Evolutionary conservation across 768 basidiomycete genomes (phyloP), one percentile per base, ranked within the genome.

Genomic region (Tylopilus subfusipes): DNA sequence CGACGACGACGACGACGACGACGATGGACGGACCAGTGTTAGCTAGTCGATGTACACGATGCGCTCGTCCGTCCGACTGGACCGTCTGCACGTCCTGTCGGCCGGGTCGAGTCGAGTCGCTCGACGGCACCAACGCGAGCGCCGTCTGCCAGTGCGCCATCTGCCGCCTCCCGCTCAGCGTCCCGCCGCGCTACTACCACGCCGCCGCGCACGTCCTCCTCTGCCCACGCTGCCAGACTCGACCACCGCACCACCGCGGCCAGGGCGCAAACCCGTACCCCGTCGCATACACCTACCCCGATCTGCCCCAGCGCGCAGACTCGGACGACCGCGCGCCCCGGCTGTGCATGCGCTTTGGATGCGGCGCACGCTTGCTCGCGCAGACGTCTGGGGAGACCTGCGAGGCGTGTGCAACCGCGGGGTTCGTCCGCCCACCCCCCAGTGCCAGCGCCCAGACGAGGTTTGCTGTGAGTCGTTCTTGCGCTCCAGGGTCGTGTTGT

Each of bases 291-390:
- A 44, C 27, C 18, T 55, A 55, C 2, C 42, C 53, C 8, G 16
- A 29, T 22, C 6, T 39, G 12, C 49, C 47, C 22, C 27, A 29
- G 27, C 27, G 27, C 27, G 27, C 30, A 27, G 4, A 27, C 7
- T 7, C 3, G 25, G 25, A 27, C 25, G 4, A 27, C 25, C 14
- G 31, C 33, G 38, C 3, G 11, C 31, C 6, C 13, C 19, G 5
- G 5, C 47, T 54, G 10, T 66, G 65, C 22, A 49, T 57, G 52
- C 61, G 67, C 42, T 57, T 50, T 8, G 67, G 67, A 7, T 66
- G 65, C 18, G 58, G 61, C 5, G 47, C 40, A 0, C 53, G 48
- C 2, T 12, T 68, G 4, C 46, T 50, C 2, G 2, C 19, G 27
- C 40, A 55, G 29, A 39, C 36, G 9, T n/a, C 13, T 2, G 48